Percentiles rank a stretch among this genome's conserved stretches.
phyloP scores from a whole-genome alignment of 306 rosid genomes.

The Neltuma alba region DNA sequence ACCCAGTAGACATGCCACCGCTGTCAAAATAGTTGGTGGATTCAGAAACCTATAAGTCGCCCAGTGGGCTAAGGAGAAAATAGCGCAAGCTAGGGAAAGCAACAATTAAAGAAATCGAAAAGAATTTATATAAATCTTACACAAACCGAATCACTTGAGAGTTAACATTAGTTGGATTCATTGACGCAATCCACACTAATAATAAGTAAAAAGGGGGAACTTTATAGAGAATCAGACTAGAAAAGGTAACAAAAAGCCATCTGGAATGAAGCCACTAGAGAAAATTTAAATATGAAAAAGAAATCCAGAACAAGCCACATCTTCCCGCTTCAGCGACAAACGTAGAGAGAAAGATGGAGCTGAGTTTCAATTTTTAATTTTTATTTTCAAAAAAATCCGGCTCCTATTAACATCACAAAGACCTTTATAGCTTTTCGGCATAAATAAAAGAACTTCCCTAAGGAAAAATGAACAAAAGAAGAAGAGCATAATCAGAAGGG shows the following conservation, averaged over 20 bases:
- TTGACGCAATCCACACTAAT: conserved; percentile 1
- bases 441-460: background rate
- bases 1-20: conserved; percentile 54
- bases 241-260: conserved; percentile 37
- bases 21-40: conserved; percentile 38
- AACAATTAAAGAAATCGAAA: background rate
- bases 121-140: background rate
- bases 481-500: background rate
- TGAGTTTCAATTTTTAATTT: background rate
- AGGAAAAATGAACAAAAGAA: background rate
- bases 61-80: background rate
- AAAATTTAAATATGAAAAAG: conserved; percentile 3
- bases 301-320: conserved; percentile 26
- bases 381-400: background rate
- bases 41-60: conserved; percentile 13
- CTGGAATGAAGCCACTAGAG: conserved; percentile 24
- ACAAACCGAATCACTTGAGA: background rate
- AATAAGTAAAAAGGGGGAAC: background rate
- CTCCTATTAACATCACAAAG: conserved; percentile 15
- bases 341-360: conserved; percentile 29
- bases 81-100: background rate
- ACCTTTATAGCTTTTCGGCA: conserved; percentile 30
- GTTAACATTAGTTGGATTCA: background rate
- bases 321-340: conserved; percentile 28
- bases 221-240: conserved; percentile 37